phyloP scores from a whole-genome alignment of 305 asterid species.

The Solanum aculeatissimum region DNA sequence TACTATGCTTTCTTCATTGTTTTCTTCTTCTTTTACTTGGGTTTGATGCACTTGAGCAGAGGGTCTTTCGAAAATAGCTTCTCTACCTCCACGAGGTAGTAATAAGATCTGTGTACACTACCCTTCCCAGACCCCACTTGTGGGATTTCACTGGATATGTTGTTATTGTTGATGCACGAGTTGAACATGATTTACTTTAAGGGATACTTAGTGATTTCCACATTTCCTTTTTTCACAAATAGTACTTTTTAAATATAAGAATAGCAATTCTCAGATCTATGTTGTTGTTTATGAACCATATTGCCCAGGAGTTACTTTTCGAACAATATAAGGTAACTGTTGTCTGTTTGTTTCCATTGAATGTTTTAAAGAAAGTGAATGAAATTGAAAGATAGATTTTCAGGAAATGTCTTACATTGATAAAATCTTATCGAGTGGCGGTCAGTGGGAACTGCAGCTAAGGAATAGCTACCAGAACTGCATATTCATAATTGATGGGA shows the following conservation, averaged over 20 bases:
- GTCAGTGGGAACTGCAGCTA: not conserved
- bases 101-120: too few relatives aligned
- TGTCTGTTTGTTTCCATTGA: not conserved
- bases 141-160: too few relatives aligned
- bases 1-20: too few relatives aligned
- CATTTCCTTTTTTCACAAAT: not conserved
- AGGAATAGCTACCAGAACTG: not conserved
- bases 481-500: not conserved
- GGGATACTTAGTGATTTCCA: not conserved
- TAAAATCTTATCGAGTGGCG: not conserved
- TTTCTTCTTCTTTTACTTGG: too few relatives aligned
- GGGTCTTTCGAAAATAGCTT: too few relatives aligned
- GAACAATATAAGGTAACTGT: not conserved
- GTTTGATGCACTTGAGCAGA: too few relatives aligned
- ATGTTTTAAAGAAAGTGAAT: not conserved
- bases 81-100: too few relatives aligned
- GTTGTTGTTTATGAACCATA: not conserved
- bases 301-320: not conserved
- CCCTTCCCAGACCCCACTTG: too few relatives aligned
- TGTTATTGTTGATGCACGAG: not conserved
- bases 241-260: not conserved
- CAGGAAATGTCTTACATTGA: not conserved
- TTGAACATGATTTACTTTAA: not conserved
- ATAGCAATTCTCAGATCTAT: not conserved
- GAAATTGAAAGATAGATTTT: not conserved